Evolutionary conservation across 768 basidiomycete species (phyloP), one percentile per base, ranked within the genome.

Genomic region (Tephrocybe sp.): DNA sequence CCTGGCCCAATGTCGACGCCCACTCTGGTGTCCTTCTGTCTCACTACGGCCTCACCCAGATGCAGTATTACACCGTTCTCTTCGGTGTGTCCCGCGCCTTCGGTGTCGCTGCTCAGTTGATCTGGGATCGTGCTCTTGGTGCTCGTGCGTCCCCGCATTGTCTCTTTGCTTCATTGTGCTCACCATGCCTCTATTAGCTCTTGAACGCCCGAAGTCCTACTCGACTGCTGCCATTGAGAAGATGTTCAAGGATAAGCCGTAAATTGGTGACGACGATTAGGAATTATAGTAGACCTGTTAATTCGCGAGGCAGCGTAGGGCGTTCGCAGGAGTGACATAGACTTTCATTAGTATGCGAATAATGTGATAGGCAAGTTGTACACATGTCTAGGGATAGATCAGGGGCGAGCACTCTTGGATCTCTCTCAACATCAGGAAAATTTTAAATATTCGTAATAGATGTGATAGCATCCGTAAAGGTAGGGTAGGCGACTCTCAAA

Each of bases 11-110:
- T 68, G 95, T 98, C 49, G 95, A 98, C 67, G 92, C 95, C 42
- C 94, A 96, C 76, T 98, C 96, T 13, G 93, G 92, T 70, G 90
- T 83, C 45, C 82, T 95, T 38, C 73, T 95, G 18, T 87, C 87
- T 24, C 75, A 94, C 71, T 94, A 93, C 62, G 92, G 92, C 41
- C 73, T 96, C 47, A 82, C 78, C 55, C 84, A 95, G 70, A 93
- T 95, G 87, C 82, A 92, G 65, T 98, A 89, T 79, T 98, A 98
- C 76, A 98, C 95, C 58, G 96, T 98, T 48, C 78, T 97, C 52
- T 97, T 97, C 69, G 94, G 93, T 75, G 90, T 97, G 7, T 95
- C 92, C n/a, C 88, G 92, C 64, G 92, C 90, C 15, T 90, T 92
- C 58, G 90, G 90, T 73, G 91, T 92, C 48, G 82, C 88, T 47